phyloP scores from a whole-genome alignment of 2,329 filamentous ascomycete genomes.

The Alternaria hordeiaustralica region DNA sequence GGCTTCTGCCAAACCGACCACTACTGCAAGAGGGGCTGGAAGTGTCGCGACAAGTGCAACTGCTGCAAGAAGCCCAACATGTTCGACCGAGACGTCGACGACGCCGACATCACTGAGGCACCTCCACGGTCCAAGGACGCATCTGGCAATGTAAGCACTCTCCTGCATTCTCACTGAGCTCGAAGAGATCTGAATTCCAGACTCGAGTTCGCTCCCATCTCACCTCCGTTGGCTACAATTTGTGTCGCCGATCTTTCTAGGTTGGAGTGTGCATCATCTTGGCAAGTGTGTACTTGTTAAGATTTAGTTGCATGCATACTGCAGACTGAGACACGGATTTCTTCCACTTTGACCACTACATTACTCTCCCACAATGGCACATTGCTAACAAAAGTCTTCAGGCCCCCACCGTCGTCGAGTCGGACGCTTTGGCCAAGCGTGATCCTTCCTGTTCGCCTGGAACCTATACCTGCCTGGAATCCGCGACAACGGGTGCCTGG shows the following conservation, averaged over 20 bases:
- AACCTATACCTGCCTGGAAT: neutral
- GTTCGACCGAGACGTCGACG: neutral
- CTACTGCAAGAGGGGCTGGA: conserved; percentile 12
- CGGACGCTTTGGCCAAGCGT: neutral
- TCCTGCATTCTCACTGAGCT: neutral
- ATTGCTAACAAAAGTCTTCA: neutral
- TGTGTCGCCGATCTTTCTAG: neutral
- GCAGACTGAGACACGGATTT: neutral
- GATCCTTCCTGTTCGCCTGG: neutral
- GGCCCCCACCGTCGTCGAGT: neutral
- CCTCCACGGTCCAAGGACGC: neutral
- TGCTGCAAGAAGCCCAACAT: conserved; percentile 13
- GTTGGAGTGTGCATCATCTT: neutral
- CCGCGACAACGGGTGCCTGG: neutral
- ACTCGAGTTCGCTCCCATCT: neutral
- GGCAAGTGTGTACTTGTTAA: neutral
- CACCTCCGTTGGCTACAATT: neutral
- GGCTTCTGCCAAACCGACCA: conserved; percentile 19
- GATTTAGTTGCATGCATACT: neutral
- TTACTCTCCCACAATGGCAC: neutral
- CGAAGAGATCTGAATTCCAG: neutral
- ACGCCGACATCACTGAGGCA: neutral
- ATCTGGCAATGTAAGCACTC: neutral
- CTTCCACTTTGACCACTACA: neutral
- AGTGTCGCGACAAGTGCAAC: conserved; percentile 15